These are phyloP conservation scores for Vicia villosa DNA, from an alignment of 306 rosid genomes.

Conservation along the genomic window DNA sequence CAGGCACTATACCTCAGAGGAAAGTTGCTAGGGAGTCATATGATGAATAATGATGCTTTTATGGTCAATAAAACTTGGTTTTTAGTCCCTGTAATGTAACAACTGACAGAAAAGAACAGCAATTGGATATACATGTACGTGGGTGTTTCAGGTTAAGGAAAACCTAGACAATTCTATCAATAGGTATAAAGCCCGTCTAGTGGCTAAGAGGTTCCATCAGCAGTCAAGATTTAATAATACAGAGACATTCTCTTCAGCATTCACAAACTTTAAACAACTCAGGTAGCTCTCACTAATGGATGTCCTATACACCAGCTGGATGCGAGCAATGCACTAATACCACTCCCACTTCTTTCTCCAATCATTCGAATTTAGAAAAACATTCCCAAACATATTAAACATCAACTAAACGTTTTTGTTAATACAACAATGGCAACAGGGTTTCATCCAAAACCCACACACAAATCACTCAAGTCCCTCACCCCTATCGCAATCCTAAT, in stretches of 20 bases:
- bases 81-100: background rate
- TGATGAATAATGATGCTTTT: background rate
- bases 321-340: background rate
- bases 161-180: background rate
- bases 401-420: background rate
- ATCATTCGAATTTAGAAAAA: background rate
- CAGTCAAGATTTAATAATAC: background rate
- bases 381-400: background rate
- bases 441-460: background rate
- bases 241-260: background rate
- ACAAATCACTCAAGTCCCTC: background rate
- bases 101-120: background rate
- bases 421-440: background rate
- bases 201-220: background rate
- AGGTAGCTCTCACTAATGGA: background rate
- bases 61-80: background rate
- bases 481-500: background rate
- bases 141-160: background rate
- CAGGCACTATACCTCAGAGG: background rate
- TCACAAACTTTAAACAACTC: background rate
- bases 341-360: conserved; percentile 12
- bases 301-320: background rate
- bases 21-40: background rate
- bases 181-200: background rate
- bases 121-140: background rate